A percentile compares a stretch with the other conserved stretches of the same genome.
Conservation (phyloP, 768 basidiomycete genomes). For the Boletus speciosus region DNA sequence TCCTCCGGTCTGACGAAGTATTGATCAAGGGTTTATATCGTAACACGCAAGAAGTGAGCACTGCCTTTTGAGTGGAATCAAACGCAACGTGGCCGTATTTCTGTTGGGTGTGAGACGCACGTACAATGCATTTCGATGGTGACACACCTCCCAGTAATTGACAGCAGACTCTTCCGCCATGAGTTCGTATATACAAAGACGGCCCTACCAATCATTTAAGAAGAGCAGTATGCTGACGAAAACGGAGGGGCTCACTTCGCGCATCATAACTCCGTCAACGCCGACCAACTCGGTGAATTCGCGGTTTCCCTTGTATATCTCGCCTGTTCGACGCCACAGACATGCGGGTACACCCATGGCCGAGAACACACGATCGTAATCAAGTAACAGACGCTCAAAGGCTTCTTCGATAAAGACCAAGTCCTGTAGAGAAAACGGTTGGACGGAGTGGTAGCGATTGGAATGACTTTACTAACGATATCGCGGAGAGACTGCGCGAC, state of each 20-base stretch:
- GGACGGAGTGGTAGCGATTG: neutral
- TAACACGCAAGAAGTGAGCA: constrained; percentile 86
- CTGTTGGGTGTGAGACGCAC: constrained; percentile 35
- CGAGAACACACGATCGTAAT: constrained; percentile 91
- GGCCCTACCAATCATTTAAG: constrained; percentile 49
- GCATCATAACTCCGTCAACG: constrained; percentile 81
- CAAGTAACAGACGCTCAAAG: constrained; percentile 90
- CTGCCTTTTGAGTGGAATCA: constrained; percentile 88
- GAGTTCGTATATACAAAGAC: constrained; percentile 93
- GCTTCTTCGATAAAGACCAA: constrained; percentile 97
- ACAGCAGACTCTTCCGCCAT: constrained; percentile 98
- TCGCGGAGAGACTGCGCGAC: constrained; percentile 84
- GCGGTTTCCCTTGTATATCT: constrained; percentile 97
- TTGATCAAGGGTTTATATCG: constrained; percentile 70
- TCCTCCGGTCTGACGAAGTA: constrained; percentile 30
- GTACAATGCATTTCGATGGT: neutral
- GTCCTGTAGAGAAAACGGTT: constrained; percentile 47
- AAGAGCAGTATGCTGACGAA: neutral
- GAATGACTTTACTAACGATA: constrained; percentile 44
- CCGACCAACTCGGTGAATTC: constrained; percentile 92
- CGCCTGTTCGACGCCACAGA: constrained; percentile 93
- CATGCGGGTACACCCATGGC: constrained; percentile 98
- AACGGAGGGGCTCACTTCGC: constrained; percentile 56
- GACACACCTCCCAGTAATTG: constrained; percentile 90
- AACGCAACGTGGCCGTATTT: constrained; percentile 96